These are phyloP conservation scores for Ophiobolus disseminans DNA, from an alignment of 2,329 filamentous ascomycete genomes.

Conservation along the genomic window DNA sequence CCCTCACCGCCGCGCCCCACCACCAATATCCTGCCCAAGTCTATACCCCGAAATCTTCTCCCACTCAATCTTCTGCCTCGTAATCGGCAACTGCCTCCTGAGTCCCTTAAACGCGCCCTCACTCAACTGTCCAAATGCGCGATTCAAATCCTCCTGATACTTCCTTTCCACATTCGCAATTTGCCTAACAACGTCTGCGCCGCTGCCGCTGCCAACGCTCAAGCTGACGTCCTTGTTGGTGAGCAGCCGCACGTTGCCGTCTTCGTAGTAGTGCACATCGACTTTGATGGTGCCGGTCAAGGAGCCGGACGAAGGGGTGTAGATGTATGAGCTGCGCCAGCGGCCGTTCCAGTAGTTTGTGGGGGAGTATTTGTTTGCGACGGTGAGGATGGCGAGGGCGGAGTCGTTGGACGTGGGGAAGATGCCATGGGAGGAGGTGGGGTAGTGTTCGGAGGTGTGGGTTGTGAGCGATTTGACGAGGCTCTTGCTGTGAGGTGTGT, in stretches of 20 bases:
- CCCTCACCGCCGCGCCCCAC: constrained; percentile 44
- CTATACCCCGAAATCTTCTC: constrained; percentile 96
- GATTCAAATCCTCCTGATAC: constrained; percentile 96
- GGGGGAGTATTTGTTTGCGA: constrained; percentile 96
- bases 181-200: constrained; percentile 75
- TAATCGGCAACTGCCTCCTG: constrained; percentile 91
- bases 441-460: constrained; percentile 89
- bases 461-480: constrained; percentile 76
- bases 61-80: constrained; percentile 99
- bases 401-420: constrained; percentile 80
- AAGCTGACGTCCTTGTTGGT: constrained; percentile 79
- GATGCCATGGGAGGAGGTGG: constrained; percentile 78
- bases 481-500: constrained; percentile 68
- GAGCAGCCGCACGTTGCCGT: constrained; percentile 92
- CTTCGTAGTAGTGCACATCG: constrained; percentile 99
- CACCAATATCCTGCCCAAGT: constrained; percentile 60
- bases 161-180: constrained; percentile 83
- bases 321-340: constrained; percentile 89
- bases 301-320: constrained; percentile 69
- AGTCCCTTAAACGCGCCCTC: constrained; percentile 96
- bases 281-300: constrained; percentile 85
- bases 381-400: constrained; percentile 80
- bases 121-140: constrained; percentile 83
- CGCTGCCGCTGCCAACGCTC: constrained; percentile 65
- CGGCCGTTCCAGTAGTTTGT: constrained; percentile 99